Evolutionary conservation across 2,329 filamentous ascomycete genomes (phyloP), one percentile per base, ranked within the genome.

Genomic region (Eutypella sp.): DNA sequence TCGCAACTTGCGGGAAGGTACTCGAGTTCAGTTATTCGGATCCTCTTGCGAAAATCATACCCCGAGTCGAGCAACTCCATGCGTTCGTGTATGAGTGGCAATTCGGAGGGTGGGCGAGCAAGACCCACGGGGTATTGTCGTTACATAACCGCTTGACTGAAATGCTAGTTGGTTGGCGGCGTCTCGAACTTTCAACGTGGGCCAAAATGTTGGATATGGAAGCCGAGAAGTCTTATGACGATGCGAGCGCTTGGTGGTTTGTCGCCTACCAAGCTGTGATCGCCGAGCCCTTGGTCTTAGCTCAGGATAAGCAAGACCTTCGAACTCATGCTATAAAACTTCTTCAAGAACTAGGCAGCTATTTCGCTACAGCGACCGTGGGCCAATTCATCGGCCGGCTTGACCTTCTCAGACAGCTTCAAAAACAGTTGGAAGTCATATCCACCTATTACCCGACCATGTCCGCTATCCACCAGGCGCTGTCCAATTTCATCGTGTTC

Each of bases 191-290:
- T 22, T 86, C 87, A 0, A 96, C 92, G 1, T 99, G 93, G 93
- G 84, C 87, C 29, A 87, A 85, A 36, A 68, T 99, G 3, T 85
- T 99, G 49, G 89, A 96, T 55, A 82, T 87, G 63, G 93, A 99
- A 65, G 76, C 82, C 31, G 75, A 80, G 44, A 89, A 86, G 57
- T 90, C 84, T 56, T 74, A 84, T 19, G 79, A 88, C 41, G 85
- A 89, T 59, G 90, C 92, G 2, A 84, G 83, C 57, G 85, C 86
- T 15, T 99, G 93, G 93, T 99, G 91, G 85, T 99, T 96, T 57
- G 78, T 97, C 48, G 90, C 92, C 1, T 99, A 96, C 59, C 89
- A 97, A 65, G 89, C 85, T 4, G 81, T 95, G 36, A 78, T 99
- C 55, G 85, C 83, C 3, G 85, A 84, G 9, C 86, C 91, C 0